phyloP scores from a whole-genome alignment of 2,329 filamentous ascomycete genomes.

The Talaromyces sp. region DNA sequence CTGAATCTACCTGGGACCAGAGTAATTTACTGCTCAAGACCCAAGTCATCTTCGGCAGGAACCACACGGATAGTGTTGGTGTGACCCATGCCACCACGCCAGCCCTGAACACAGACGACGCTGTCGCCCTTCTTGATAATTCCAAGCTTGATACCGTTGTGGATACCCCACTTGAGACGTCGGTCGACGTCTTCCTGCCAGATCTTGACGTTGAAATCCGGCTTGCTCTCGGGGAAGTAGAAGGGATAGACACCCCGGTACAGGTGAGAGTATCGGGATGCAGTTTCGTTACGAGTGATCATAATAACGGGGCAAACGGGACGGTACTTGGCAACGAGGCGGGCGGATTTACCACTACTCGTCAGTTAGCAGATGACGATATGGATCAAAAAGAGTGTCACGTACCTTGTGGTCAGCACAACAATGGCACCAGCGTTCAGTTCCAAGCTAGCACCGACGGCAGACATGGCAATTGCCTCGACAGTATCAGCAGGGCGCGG shows the following conservation, averaged over 20 bases:
- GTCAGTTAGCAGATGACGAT: conserved; percentile 17
- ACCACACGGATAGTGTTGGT: conserved; percentile 58
- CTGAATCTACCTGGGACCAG: not conserved
- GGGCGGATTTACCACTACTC: conserved; percentile 77
- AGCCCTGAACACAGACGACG: conserved; percentile 63
- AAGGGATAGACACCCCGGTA: conserved; percentile 99
- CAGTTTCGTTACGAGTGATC: conserved; percentile 82
- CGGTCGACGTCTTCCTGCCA: conserved; percentile 99
- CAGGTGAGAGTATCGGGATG: conserved; percentile 85
- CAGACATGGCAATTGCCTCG: conserved; percentile 95
- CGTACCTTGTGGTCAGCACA: conserved; percentile 82
- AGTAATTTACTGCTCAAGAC: conserved; percentile 20
- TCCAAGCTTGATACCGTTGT: conserved; percentile 75
- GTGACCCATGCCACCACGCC: conserved; percentile 63
- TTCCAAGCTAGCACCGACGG: conserved; percentile 90
- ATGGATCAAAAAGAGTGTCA: not conserved
- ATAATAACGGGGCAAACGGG: conserved; percentile 99
- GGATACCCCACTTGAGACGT: conserved; percentile 95
- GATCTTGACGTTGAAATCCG: conserved; percentile 84
- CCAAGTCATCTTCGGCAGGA: conserved; percentile 42
- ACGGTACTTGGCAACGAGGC: conserved; percentile 95
- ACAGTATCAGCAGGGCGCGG: conserved; percentile 78
- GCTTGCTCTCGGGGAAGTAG: conserved; percentile 87
- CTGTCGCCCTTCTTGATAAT: conserved; percentile 73
- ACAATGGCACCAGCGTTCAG: conserved; percentile 95